These are phyloP conservation scores for Tolypocladium amazonense DNA, from an alignment of 2,329 filamentous ascomycete species.

Conservation along the genomic window DNA sequence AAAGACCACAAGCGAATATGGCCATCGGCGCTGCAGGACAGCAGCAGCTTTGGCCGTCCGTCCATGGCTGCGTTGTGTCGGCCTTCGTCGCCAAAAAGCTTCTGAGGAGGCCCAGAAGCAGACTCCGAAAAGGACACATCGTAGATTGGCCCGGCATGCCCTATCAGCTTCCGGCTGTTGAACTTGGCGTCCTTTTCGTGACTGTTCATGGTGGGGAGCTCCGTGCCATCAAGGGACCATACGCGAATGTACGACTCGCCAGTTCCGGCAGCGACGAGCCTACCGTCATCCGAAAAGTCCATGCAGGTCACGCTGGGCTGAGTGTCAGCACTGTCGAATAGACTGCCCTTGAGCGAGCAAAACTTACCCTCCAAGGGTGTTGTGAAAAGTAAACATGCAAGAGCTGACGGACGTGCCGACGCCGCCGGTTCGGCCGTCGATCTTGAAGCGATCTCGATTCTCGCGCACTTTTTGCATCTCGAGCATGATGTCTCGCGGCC, in stretches of 20 bases:
- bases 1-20: conserved; percentile 89
- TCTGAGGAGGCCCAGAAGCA: conserved; percentile 43
- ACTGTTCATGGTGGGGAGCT: conserved; percentile 57
- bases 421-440: conserved; percentile 74
- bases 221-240: conserved; percentile 81
- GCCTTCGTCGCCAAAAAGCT: conserved; percentile 40
- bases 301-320: conserved; percentile 70
- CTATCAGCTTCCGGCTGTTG: conserved; percentile 64
- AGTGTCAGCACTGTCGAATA: background rate
- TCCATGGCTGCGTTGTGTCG: conserved; percentile 30
- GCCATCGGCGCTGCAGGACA: conserved; percentile 81
- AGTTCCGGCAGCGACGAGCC: conserved; percentile 79
- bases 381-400: conserved; percentile 98
- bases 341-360: background rate
- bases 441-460: conserved; percentile 81
- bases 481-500: conserved; percentile 82
- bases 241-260: conserved; percentile 92
- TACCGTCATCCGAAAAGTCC: conserved; percentile 87
- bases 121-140: conserved; percentile 74
- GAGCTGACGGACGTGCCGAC: conserved; percentile 76
- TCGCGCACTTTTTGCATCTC: conserved; percentile 93
- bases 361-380: conserved; percentile 76
- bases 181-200: conserved; percentile 48
- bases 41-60: conserved; percentile 59
- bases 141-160: conserved; percentile 84